These are phyloP conservation scores for Penicillium sp. DNA, from an alignment of 2,329 filamentous ascomycete genomes.

Conservation along the genomic window DNA sequence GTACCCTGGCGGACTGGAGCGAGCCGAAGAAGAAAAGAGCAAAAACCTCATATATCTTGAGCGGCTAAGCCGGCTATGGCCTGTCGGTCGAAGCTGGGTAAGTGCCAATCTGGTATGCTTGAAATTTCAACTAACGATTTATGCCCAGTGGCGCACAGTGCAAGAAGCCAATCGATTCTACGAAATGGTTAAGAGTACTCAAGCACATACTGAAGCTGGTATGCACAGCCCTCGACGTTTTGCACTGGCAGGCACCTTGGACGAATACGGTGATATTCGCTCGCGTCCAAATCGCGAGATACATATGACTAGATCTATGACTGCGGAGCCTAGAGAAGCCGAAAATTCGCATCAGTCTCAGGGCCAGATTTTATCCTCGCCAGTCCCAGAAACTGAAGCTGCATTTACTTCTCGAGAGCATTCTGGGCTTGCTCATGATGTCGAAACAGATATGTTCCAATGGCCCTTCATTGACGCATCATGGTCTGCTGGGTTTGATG, in stretches of 20 bases:
- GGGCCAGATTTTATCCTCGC: slow-evolving; percentile 2
- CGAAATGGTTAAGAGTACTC: slow-evolving; percentile 31
- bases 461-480: slow-evolving; percentile 40
- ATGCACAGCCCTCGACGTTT: slow-evolving; percentile 30
- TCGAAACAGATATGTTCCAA: slow-evolving; percentile 38
- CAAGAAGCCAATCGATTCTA: slow-evolving; percentile 40
- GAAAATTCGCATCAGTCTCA: slow-evolving; percentile 6
- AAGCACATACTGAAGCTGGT: slow-evolving; percentile 19
- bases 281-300: slow-evolving; percentile 26
- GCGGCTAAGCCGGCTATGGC: slow-evolving; percentile 33
- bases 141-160: slow-evolving; percentile 33
- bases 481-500: slow-evolving; percentile 37
- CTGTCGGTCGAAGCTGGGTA: slow-evolving; percentile 38
- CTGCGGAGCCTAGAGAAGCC: slow-evolving; percentile 10
- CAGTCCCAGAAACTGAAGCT: slow-evolving; percentile 6
- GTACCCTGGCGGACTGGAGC: slow-evolving; percentile 33
- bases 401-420: slow-evolving; percentile 7
- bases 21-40: slow-evolving; percentile 34
- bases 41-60: slow-evolving; percentile 36
- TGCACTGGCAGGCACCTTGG: slow-evolving; percentile 34
- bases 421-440: slow-evolving; percentile 20
- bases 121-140: neutral
- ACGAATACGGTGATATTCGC: slow-evolving; percentile 40
- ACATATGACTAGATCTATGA: slow-evolving; percentile 11
- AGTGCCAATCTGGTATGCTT: neutral